Conservation (phyloP, 2,329 filamentous ascomycete species). For the Fusarium sp. region DNA sequence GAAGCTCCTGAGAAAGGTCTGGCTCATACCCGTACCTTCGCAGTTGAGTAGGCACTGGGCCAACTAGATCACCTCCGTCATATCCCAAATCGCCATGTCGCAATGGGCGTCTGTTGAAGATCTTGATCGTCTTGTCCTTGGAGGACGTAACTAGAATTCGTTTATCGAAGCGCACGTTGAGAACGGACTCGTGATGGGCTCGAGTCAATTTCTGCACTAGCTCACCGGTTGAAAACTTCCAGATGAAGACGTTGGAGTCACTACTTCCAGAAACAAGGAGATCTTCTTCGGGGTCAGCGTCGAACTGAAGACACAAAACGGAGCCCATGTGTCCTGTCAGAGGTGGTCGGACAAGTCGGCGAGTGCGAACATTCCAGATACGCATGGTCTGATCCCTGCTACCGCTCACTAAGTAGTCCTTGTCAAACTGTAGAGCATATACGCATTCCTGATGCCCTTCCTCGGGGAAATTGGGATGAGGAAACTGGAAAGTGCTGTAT, state of each 20-base stretch:
- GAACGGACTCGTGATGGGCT: constrained; percentile 89
- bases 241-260: constrained; percentile 89
- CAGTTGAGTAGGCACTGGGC: constrained; percentile 65
- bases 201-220: constrained; percentile 79
- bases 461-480: constrained; percentile 81
- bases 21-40: constrained; percentile 68
- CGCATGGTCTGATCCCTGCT: constrained; percentile 90
- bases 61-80: constrained; percentile 56
- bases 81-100: constrained; percentile 70
- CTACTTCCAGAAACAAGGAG: constrained; percentile 96
- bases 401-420: constrained; percentile 89
- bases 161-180: constrained; percentile 93
- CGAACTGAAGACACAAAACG: constrained; percentile 95
- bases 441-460: constrained; percentile 94
- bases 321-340: constrained; percentile 84
- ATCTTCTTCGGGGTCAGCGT: constrained; percentile 87
- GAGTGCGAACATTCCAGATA: constrained; percentile 89
- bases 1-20: constrained; percentile 60
- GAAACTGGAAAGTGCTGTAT: constrained; percentile 89
- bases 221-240: constrained; percentile 92
- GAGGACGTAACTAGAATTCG: constrained; percentile 95
- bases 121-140: constrained; percentile 96
- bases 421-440: constrained; percentile 91
- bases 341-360: constrained; percentile 79
- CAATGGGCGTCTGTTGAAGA: constrained; percentile 87